These are phyloP conservation scores for Westerdykella ornata DNA, from an alignment of 2,329 filamentous ascomycete species.

Conservation along the genomic window DNA sequence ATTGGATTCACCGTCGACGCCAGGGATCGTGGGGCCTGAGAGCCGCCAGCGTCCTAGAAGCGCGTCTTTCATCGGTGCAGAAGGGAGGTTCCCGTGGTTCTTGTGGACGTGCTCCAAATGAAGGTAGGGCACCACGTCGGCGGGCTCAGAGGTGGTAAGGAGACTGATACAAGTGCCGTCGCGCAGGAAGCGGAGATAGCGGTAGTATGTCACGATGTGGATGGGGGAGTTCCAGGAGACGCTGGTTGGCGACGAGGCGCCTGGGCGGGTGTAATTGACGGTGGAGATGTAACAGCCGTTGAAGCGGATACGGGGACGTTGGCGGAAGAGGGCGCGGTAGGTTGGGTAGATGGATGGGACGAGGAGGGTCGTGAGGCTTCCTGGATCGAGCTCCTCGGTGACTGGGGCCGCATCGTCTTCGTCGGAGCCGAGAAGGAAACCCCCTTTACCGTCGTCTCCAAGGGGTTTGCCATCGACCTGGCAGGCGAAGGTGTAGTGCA, in stretches of 20 bases:
- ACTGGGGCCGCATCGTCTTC: constrained; percentile 12
- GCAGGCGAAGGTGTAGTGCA: constrained; percentile 73
- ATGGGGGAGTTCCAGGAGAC: constrained; percentile 73
- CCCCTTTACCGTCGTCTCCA: constrained; percentile 30
- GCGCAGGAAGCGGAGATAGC: constrained; percentile 90
- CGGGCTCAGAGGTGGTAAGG: constrained; percentile 71
- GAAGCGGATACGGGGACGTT: constrained; percentile 80
- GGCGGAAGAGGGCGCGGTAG: constrained; percentile 65
- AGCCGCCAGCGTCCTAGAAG: constrained; percentile 60
- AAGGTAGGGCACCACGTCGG: constrained; percentile 80
- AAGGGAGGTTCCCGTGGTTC: constrained; percentile 38
- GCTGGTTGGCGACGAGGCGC: constrained; percentile 63
- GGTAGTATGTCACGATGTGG: constrained; percentile 96
- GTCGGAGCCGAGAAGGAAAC: constrained; percentile 23
- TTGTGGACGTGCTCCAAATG: constrained; percentile 59
- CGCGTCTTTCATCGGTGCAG: constrained; percentile 61
- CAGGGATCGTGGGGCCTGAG: constrained; percentile 43
- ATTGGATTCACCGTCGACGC: constrained; percentile 8
- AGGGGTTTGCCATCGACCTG: constrained; percentile 49
- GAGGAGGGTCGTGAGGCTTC: constrained; percentile 27
- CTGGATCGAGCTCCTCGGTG: constrained; percentile 7
- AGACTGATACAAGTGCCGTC: constrained; percentile 79
- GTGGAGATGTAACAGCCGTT: constrained; percentile 95
- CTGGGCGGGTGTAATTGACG: constrained; percentile 86
- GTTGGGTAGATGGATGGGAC: constrained; percentile 36